A percentile compares a stretch with the other conserved stretches of the same genome.
These are phyloP conservation scores for Trametes sp. DNA, from an alignment of 1,284 basidiomycete genomes.

Conservation along the genomic window DNA sequence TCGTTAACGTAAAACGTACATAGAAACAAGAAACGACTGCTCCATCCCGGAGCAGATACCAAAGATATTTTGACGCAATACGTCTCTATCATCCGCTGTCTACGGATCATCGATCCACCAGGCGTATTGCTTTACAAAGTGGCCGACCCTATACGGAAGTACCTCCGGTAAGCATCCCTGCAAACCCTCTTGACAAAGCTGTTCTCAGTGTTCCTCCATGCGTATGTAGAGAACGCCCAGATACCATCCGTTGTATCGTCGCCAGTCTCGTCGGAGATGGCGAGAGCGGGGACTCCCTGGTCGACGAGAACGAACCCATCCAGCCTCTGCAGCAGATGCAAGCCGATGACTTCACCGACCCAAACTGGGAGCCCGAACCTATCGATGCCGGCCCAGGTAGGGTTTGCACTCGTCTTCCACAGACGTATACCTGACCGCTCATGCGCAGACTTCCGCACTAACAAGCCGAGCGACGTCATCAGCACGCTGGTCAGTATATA, in stretches of 20 bases:
- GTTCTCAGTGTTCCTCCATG: background rate
- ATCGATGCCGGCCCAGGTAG: slow-evolving; percentile 90
- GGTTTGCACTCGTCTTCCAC: background rate
- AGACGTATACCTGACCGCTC: background rate
- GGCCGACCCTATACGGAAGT: slow-evolving; percentile 88
- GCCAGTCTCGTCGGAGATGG: slow-evolving; percentile 88
- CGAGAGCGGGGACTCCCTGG: slow-evolving; percentile 79
- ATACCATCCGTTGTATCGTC: slow-evolving; percentile 94
- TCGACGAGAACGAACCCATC: slow-evolving; percentile 82
- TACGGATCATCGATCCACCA: slow-evolving; percentile 90
- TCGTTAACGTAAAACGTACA: too few species aligned
- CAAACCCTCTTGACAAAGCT: background rate
- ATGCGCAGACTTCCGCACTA: slow-evolving; percentile 81
- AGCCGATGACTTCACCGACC: slow-evolving; percentile 87
- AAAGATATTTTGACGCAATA: slow-evolving; percentile 92
- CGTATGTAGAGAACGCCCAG: slow-evolving; percentile 75
- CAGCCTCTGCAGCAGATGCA: slow-evolving; percentile 76
- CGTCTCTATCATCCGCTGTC: slow-evolving; percentile 92
- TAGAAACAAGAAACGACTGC: slow-evolving; percentile 86
- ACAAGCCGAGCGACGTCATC: slow-evolving; percentile 89
- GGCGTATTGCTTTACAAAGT: slow-evolving; percentile 93
- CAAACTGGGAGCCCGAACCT: slow-evolving; percentile 94
- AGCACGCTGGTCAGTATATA: slow-evolving; percentile 96
- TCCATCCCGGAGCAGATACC: slow-evolving; percentile 97
- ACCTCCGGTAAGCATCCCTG: slow-evolving; percentile 67